A percentile compares a stretch with the other conserved stretches of the same genome.
phyloP scores from a whole-genome alignment of 768 basidiomycete genomes.

The Suillus sp. region DNA sequence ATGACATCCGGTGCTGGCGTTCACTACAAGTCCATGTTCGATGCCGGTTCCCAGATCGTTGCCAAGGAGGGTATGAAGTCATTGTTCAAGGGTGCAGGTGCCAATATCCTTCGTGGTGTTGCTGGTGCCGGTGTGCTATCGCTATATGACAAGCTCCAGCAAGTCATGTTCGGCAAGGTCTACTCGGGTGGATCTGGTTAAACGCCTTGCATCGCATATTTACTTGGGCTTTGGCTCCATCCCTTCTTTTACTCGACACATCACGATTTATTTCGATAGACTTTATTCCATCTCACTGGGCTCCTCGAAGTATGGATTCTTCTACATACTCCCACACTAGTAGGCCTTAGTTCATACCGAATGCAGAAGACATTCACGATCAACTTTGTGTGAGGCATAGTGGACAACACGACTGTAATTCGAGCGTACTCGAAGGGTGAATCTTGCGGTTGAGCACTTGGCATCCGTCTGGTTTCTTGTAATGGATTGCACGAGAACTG shows the following conservation, averaged over 20 bases:
- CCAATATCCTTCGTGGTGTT: slow-evolving; percentile 96
- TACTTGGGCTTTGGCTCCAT: slow-evolving; percentile 33
- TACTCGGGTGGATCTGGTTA: slow-evolving; percentile 83
- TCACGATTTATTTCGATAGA: slow-evolving; percentile 34
- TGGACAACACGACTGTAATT: neutral
- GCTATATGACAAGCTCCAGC: slow-evolving; percentile 97
- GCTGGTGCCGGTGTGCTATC: slow-evolving; percentile 99
- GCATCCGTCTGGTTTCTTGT: too few species aligned
- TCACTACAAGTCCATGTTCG: slow-evolving; percentile 99
- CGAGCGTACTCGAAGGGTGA: too few species aligned
- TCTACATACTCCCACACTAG: slow-evolving; percentile 29
- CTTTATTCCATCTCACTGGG: slow-evolving; percentile 33
- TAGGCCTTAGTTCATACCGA: slow-evolving; percentile 19
- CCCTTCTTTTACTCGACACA: slow-evolving; percentile 28
- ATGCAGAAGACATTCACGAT: slow-evolving; percentile 17
- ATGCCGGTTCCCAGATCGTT: slow-evolving; percentile 92
- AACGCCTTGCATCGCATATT: slow-evolving; percentile 16
- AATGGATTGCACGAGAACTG: too few species aligned
- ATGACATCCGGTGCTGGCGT: slow-evolving; percentile 96
- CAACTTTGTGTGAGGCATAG: neutral
- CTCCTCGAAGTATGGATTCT: slow-evolving; percentile 25
- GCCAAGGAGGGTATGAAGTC: slow-evolving; percentile 95
- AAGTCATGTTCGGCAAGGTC: slow-evolving; percentile 97
- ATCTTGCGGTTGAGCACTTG: too few species aligned
- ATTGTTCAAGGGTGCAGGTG: slow-evolving; percentile 99